phyloP scores from a whole-genome alignment of 73 alveolate genomes.

The Paramecium sexaurelia region DNA sequence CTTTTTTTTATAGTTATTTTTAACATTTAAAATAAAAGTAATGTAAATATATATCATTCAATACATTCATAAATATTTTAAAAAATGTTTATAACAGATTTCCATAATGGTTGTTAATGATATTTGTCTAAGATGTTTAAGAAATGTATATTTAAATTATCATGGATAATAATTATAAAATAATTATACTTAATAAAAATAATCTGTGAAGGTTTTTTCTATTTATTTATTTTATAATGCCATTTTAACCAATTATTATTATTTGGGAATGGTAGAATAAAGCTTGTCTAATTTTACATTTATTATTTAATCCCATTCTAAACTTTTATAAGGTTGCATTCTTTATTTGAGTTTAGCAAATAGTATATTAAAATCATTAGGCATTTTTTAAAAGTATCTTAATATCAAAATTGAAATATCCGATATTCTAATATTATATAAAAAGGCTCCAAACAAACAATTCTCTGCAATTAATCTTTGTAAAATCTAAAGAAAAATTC shows the following conservation, averaged over 20 bases:
- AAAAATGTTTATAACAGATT: too few relatives aligned
- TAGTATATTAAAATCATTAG: not conserved
- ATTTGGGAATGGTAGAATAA: not conserved
- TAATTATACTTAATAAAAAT: not conserved
- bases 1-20: too few relatives aligned
- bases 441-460: not conserved
- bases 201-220: not conserved
- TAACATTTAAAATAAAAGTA: too few relatives aligned
- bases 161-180: slow-evolving; percentile 38
- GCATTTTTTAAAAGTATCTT: not conserved
- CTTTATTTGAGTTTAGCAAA: not conserved
- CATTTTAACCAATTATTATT: not conserved
- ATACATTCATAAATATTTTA: too few relatives aligned
- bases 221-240: not conserved
- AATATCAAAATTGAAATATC: not conserved
- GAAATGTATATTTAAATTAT: not conserved
- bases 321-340: not conserved
- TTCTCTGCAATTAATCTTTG: not conserved
- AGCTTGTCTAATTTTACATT: not conserved
- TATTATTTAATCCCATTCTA: not conserved
- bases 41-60: too few relatives aligned
- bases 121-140: not conserved
- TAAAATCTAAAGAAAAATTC: not conserved
- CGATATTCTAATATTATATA: not conserved
- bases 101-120: not conserved